These are phyloP conservation scores for Leccinum idahoense DNA, from an alignment of 1,284 basidiomycete species.

Conservation along the genomic window DNA sequence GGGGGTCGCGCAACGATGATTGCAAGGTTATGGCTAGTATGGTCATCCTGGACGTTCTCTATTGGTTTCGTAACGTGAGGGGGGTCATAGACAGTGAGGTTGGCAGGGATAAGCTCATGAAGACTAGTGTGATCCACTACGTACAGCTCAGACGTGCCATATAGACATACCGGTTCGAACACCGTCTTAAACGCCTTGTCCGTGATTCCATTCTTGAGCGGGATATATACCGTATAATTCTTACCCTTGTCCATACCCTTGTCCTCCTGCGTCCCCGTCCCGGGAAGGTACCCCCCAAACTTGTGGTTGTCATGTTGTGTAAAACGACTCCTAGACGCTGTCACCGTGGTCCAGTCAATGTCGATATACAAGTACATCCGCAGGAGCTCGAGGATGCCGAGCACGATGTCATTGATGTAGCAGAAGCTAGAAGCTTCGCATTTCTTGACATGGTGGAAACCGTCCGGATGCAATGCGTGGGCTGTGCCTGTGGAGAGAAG, in stretches of 20 bases:
- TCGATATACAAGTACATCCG: slow-evolving; percentile 88
- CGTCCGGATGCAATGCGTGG: slow-evolving; percentile 73
- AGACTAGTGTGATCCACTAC: not conserved
- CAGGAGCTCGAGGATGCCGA: slow-evolving; percentile 84
- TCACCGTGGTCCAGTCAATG: slow-evolving; percentile 98
- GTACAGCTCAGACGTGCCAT: not conserved
- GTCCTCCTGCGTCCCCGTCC: slow-evolving; percentile 86
- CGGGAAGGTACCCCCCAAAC: slow-evolving; percentile 96
- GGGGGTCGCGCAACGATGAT: too few relatives aligned
- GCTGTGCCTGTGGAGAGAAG: slow-evolving; percentile 60
- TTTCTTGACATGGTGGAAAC: slow-evolving; percentile 97
- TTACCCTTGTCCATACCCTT: slow-evolving; percentile 82
- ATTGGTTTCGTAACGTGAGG: too few relatives aligned
- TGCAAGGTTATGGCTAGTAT: too few relatives aligned
- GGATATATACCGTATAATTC: slow-evolving; percentile 91
- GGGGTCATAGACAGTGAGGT: too few relatives aligned
- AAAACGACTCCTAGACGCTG: slow-evolving; percentile 98
- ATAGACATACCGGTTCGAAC: slow-evolving; percentile 76
- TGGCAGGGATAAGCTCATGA: too few relatives aligned
- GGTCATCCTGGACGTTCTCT: too few relatives aligned
- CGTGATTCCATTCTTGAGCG: slow-evolving; percentile 89
- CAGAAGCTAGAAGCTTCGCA: slow-evolving; percentile 95
- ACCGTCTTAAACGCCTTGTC: slow-evolving; percentile 80
- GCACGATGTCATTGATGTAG: slow-evolving; percentile 96
- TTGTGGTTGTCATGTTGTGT: slow-evolving; percentile 89